Evolutionary conservation across 1,284 basidiomycete species (phyloP).

Genomic region (Polyporus tsugae): DNA sequence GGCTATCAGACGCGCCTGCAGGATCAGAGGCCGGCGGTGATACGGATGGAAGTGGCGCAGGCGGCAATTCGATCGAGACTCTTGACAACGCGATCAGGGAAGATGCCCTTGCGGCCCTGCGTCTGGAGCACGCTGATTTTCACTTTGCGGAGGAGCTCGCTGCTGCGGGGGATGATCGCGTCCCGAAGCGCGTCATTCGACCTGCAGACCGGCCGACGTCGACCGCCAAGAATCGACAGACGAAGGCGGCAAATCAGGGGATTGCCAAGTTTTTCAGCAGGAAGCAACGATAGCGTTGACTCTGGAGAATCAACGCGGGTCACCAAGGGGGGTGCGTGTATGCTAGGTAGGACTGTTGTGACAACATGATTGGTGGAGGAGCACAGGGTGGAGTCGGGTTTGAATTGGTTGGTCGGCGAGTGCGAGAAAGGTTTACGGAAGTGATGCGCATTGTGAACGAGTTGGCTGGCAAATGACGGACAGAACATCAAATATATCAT

Average conservation of each 20-base stretch:
- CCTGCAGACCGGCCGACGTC: constrained; percentile 27
- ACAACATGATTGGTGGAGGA: background rate
- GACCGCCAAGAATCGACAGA: constrained; percentile 50
- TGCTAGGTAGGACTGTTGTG: background rate
- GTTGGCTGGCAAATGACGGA: constrained; percentile 15
- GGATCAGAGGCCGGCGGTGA: constrained; percentile 36
- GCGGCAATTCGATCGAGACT: background rate
- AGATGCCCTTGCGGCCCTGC: constrained; percentile 56
- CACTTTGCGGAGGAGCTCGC: constrained; percentile 85
- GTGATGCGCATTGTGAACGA: background rate
- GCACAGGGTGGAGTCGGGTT: background rate
- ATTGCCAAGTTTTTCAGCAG: constrained; percentile 82
- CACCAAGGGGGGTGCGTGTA: too few relatives aligned
- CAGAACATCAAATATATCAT: constrained; percentile 29
- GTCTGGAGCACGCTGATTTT: constrained; percentile 85
- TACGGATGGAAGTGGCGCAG: constrained; percentile 30
- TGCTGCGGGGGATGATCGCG: constrained; percentile 28
- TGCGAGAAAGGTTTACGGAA: constrained; percentile 2
- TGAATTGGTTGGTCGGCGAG: constrained; percentile 7
- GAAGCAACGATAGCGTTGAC: constrained; percentile 40
- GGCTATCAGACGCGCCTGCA: constrained; percentile 34
- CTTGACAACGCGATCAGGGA: constrained; percentile 40
- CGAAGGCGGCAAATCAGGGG: constrained; percentile 50
- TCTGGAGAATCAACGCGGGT: too few relatives aligned
- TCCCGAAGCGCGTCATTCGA: constrained; percentile 29